Evolutionary conservation across 2,329 filamentous ascomycete genomes (phyloP).

Genomic region (Neonectria coccinea): DNA sequence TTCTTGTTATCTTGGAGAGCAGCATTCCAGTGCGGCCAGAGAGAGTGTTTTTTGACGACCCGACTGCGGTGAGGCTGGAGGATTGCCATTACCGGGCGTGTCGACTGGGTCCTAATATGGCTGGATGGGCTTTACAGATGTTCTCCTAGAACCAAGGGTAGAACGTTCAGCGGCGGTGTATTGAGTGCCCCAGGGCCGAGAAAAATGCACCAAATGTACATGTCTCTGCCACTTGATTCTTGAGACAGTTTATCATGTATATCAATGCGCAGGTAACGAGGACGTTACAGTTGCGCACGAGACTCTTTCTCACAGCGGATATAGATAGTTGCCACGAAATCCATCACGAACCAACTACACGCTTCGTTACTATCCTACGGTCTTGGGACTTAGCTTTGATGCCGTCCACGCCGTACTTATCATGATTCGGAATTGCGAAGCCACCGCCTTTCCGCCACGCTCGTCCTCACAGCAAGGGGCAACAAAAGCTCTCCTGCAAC

Average conservation of each 20-base stretch:
- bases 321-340: neutral
- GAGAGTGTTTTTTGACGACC: conserved; percentile 11
- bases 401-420: conserved; percentile 10
- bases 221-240: conserved; percentile 28
- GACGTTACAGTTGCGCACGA: conserved; percentile 12
- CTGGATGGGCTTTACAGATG: conserved; percentile 31
- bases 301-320: conserved; percentile 8
- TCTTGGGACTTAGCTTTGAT: conserved; percentile 2
- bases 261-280: conserved; percentile 29
- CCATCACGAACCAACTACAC: conserved; percentile 1
- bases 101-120: conserved; percentile 25
- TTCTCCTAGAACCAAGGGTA: conserved; percentile 29
- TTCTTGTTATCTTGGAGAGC: conserved; percentile 26
- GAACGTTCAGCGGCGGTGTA: conserved; percentile 33
- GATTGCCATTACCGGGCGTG: conserved; percentile 1
- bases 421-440: conserved; percentile 9
- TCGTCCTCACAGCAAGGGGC: neutral
- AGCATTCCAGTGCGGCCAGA: conserved; percentile 30
- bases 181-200: conserved; percentile 28
- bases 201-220: conserved; percentile 33
- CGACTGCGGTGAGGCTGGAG: conserved; percentile 7
- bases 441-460: neutral
- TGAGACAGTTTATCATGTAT: conserved; percentile 28
- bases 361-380: neutral
- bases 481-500: conserved; percentile 11